Base-by-base conservation (phyloP, 2,329 filamentous ascomycete species). In the Botrytis cinerea region DNA sequence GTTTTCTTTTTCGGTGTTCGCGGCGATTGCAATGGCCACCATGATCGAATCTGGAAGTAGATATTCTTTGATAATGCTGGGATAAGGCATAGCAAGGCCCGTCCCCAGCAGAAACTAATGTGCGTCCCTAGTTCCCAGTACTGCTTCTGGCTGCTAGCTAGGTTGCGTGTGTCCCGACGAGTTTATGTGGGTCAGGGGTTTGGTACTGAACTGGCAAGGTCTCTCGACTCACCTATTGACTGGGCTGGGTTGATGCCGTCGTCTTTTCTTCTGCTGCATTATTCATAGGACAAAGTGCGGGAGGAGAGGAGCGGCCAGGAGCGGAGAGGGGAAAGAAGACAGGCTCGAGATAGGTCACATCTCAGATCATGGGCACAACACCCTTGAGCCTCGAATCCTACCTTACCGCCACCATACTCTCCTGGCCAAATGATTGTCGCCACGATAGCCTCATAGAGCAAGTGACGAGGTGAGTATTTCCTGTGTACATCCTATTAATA, bases 401-500 rank as follows among this genome's bases (percentile, higher is more conserved):
- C 40, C 64, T 40, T 22, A 54, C 64, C 64, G 40, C 64, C 32
- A 67, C 64, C 35, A 28, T 8, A 20, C 32, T 4, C 63, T 51
- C 18, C 12, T 32, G 20, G n/a, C 48, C 63, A 66, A 45, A n/a
- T n/a, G 22, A 51, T 66, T 51, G 48, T 66, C 45, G 45, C 63
- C 63, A 66, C 63, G 14, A 35, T n/a, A 35, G 18, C 63, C 63
- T 25, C 35, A 38, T 38, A n/a, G 12, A 51, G 63, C 20, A 38
- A 66, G n/a, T 10, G 25, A 66, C 28, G 45, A 66, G 38, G 38
- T 9, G 25, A 2, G 22, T 40, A 14, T 61, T 6, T 62, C 60
- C n/a, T 62, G 35, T 62, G 8, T 16, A 16, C 12, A 62, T 9
- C n/a, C 38, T 67, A 67, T 67, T 54, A 54, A 67, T 67, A 67